Evolutionary conservation across 495 filamentous ascomycete species (phyloP), one percentile per base, ranked within the genome.

Genomic region (Daldinia concentrica): DNA sequence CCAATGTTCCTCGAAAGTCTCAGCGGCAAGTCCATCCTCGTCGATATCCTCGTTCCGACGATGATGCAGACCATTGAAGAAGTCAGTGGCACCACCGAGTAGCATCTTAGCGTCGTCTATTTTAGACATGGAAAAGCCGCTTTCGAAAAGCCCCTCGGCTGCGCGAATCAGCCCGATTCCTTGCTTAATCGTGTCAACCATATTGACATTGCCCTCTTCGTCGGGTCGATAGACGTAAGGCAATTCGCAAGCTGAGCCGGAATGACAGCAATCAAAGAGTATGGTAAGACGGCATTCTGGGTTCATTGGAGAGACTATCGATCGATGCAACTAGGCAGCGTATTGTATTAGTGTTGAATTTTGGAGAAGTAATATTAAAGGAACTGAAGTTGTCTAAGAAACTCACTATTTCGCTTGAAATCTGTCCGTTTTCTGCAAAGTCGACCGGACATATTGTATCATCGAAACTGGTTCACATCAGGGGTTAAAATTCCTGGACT

Each of bases 191-290:
- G 85, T 86, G 71, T 88, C 84, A 19, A 89, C 78, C 55, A 88
- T 64, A 58, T 80, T 85, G 51, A 89, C 83, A 65, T 87, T 82
- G 62, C 87, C 86, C 19, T 85, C 78, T 26, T 81, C 81, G 72
- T 88, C 84, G 2, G 84, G 83, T 8, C 82, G 82, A 74, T 85
- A 90, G 17, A 89, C 84, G 66, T 84, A 89, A 4, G 87, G 87
- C 0, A 90, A 77, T 62, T 90, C 87, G 60, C 87, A 78, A 0
- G 86, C 86, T 0, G 86, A 88, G 57, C 87, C 87, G n/a, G 82
- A 85, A 71, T 90, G 87, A 75, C 87, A 90, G 78, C 87, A 90
- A 72, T 90, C 87, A 66, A 90, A 85, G 27, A 90, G 76, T 56
- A 89, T 82, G 62, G 86, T 86, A 24, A 90, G 80, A 4, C 84